These are phyloP conservation scores for Bisporella sp. DNA, from an alignment of 2,329 filamentous ascomycete genomes.

Conservation along the genomic window DNA sequence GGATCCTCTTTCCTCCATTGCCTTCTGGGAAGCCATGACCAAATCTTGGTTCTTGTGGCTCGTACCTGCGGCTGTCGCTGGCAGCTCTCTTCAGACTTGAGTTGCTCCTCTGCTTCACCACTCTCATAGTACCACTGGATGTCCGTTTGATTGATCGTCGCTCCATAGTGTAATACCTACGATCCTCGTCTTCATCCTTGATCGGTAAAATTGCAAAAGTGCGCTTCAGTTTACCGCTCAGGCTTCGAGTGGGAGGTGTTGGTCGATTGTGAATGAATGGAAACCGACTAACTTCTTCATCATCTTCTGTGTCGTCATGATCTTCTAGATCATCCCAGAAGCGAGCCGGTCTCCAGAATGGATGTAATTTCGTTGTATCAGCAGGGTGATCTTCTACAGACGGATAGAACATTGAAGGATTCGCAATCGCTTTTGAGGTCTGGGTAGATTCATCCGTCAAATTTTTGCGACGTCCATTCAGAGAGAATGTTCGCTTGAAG, in stretches of 20 bases:
- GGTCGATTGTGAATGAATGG: conserved; percentile 44
- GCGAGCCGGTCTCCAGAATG: conserved; percentile 53
- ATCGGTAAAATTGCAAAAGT: conserved; percentile 55
- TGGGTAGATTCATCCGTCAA: conserved; percentile 17
- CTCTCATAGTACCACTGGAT: conserved; percentile 51
- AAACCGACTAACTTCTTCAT: conserved; percentile 28
- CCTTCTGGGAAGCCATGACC: conserved; percentile 24
- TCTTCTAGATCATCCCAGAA: conserved; percentile 34
- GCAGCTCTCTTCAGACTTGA: conserved; percentile 17
- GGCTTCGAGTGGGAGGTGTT: conserved; percentile 35
- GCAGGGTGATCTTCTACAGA: conserved; percentile 38
- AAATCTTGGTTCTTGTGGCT: conserved; percentile 13
- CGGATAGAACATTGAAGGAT: conserved; percentile 30
- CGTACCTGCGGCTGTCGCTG: conserved; percentile 9
- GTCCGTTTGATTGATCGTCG: conserved; percentile 53
- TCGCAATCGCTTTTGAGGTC: conserved; percentile 18
- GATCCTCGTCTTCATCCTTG: conserved; percentile 33
- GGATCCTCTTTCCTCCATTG: conserved; percentile 19
- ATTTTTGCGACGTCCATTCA: conserved; percentile 15
- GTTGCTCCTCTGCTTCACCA: conserved; percentile 46
- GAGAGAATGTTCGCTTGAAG: conserved; percentile 35
- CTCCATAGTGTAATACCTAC: conserved; percentile 37
- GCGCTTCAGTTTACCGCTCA: conserved; percentile 38
- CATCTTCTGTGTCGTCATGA: conserved; percentile 27
- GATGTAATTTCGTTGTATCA: conserved; percentile 50